Evolutionary conservation across 1,139 yeast species (phyloP).

Genomic region (Kazachstania sp.): DNA sequence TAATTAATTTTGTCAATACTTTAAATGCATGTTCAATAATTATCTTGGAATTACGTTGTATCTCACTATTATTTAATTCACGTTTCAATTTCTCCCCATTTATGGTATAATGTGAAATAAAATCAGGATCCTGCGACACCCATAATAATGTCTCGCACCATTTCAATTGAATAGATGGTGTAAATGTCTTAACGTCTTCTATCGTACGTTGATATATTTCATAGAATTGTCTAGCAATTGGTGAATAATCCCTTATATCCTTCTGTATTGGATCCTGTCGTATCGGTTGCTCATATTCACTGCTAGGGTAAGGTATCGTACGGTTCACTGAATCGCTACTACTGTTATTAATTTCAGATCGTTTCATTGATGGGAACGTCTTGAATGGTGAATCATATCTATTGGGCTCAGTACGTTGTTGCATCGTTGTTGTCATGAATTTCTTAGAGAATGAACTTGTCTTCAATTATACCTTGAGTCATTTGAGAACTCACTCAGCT

Average conservation of each 20-base stretch:
- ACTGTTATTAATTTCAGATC: neutral
- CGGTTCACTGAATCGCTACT: too few species aligned
- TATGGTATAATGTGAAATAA: slow-evolving; percentile 37
- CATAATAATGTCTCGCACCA: slow-evolving; percentile 46
- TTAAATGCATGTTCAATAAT: slow-evolving; percentile 52
- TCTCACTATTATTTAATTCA: slow-evolving; percentile 35
- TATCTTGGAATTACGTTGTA: slow-evolving; percentile 43
- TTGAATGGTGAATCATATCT: neutral
- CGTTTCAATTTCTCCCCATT: slow-evolving; percentile 37
- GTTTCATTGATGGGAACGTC: neutral
- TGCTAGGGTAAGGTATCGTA: neutral
- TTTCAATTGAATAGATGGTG: slow-evolving; percentile 39
- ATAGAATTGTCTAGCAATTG: neutral
- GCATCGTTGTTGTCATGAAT: too few species aligned
- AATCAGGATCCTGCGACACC: slow-evolving; percentile 35
- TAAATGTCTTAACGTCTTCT: slow-evolving; percentile 29
- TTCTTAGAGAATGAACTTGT: neutral
- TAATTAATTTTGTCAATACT: slow-evolving; percentile 44
- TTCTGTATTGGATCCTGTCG: neutral
- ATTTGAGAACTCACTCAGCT: too few species aligned
- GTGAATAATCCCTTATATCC: slow-evolving; percentile 2
- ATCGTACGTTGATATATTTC: slow-evolving; percentile 7
- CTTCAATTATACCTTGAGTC: neutral
- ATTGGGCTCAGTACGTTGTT: neutral
- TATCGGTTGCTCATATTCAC: neutral